Conservation (phyloP, 129 eudicot genomes). For the Lactuca sativa region DNA sequence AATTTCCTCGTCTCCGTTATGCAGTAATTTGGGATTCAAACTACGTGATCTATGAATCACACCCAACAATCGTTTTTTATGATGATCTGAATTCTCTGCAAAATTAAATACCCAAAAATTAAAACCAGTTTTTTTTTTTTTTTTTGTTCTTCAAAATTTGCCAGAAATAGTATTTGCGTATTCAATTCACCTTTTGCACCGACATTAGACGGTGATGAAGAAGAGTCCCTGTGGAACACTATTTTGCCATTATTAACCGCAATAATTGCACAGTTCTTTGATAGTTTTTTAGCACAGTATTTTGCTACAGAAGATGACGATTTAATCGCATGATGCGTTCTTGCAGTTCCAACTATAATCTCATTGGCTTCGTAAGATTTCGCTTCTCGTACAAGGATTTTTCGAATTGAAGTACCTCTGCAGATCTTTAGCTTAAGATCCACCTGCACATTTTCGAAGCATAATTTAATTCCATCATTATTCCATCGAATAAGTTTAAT, state of each 20-base stretch:
- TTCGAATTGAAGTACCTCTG: conserved; percentile 77
- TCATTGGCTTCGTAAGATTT: conserved; percentile 62
- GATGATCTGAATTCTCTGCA: conserved; percentile 51
- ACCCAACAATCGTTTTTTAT: conserved; percentile 43
- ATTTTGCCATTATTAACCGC: conserved; percentile 90
- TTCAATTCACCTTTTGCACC: conserved; percentile 50
- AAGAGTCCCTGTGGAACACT: conserved; percentile 60
- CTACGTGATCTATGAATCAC: conserved; percentile 60
- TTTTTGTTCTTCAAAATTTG: conserved; percentile 22
- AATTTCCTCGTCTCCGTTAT: conserved; percentile 24
- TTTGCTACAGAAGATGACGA: conserved; percentile 85
- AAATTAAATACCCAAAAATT: background rate
- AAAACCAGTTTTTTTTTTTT: conserved; percentile 14
- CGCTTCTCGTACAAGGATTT: conserved; percentile 78
- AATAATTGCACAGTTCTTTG: conserved; percentile 58
- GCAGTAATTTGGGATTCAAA: conserved; percentile 43
- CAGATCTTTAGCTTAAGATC: conserved; percentile 97
- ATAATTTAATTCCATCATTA: background rate
- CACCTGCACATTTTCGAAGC: conserved; percentile 48
- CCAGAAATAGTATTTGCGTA: background rate
- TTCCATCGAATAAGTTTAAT: background rate
- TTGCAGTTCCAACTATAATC: conserved; percentile 73
- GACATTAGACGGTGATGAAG: conserved; percentile 37
- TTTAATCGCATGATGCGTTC: conserved; percentile 54
- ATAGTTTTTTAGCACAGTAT: conserved; percentile 76